A percentile compares a stretch with the other conserved stretches of the same genome.
Conservation (phyloP, 1,139 yeast species). For the Debaryomyces udenii region DNA sequence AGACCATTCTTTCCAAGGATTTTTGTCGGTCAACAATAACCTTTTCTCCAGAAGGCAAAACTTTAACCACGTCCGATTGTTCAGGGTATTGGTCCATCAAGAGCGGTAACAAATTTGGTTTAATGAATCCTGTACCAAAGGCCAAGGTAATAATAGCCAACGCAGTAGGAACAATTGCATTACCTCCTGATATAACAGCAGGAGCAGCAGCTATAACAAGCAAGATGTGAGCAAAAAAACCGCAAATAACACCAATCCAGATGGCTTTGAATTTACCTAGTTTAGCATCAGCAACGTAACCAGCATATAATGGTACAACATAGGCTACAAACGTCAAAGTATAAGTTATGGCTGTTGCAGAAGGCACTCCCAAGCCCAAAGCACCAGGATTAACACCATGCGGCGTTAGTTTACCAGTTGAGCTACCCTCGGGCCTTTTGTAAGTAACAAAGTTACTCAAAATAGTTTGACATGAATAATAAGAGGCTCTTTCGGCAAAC, state of each 20-base stretch:
- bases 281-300: conserved; percentile 45
- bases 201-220: conserved; percentile 47
- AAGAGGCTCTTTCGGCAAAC: conserved; percentile 51
- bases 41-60: conserved; percentile 60
- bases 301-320: conserved; percentile 46
- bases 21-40: conserved; percentile 73
- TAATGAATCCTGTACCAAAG: conserved; percentile 52
- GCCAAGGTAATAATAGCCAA: conserved; percentile 43
- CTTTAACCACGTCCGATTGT: conserved; percentile 60
- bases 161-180: conserved; percentile 38
- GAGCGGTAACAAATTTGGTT: conserved; percentile 55
- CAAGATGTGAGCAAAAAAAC: conserved; percentile 27
- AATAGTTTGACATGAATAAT: conserved; percentile 45
- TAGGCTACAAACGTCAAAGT: conserved; percentile 46
- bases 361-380: conserved; percentile 39
- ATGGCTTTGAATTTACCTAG: conserved; percentile 47
- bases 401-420: conserved; percentile 45
- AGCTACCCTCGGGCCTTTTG: conserved; percentile 53
- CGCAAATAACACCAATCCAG: conserved; percentile 41
- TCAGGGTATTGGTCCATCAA: conserved; percentile 56
- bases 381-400: conserved; percentile 45
- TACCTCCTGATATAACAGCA: conserved; percentile 34
- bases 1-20: conserved; percentile 73
- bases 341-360: conserved; percentile 44
- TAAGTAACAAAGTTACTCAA: conserved; percentile 49